phyloP scores from a whole-genome alignment of 2,329 filamentous ascomycete genomes.

The Curvularia lunata region DNA sequence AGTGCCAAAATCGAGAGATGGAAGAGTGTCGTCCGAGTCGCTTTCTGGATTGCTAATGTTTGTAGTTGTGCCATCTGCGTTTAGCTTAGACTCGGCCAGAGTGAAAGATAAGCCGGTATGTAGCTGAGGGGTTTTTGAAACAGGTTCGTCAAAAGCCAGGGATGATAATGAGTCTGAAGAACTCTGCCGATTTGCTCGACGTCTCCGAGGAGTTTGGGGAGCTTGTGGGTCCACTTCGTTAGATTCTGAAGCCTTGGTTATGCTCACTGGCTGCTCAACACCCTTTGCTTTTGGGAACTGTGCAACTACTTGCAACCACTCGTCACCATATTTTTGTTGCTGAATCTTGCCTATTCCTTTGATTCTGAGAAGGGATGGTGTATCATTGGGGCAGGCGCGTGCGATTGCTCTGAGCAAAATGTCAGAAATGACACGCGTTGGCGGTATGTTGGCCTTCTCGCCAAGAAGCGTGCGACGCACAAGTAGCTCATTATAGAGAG shows the following conservation, averaged over 20 bases:
- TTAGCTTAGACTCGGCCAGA: conserved; percentile 32
- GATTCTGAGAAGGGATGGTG: conserved; percentile 28
- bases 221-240: not conserved
- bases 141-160: conserved; percentile 29
- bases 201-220: conserved; percentile 8
- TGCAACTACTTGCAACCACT: conserved; percentile 36
- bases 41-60: conserved; percentile 4
- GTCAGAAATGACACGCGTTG: conserved; percentile 29
- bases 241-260: not conserved
- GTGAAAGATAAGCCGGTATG: conserved; percentile 29
- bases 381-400: conserved; percentile 25
- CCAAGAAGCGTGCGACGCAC: conserved; percentile 30
- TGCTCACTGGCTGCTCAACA: not conserved
- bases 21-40: conserved; percentile 23
- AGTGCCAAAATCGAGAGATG: conserved; percentile 28
- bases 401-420: conserved; percentile 36
- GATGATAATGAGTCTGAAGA: conserved; percentile 25
- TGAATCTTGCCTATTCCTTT: conserved; percentile 33
- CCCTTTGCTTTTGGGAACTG: conserved; percentile 20
- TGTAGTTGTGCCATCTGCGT: not conserved
- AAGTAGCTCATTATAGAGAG: conserved; percentile 28
- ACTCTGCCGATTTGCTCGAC: not conserved
- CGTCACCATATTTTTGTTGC: conserved; percentile 33
- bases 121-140: conserved; percentile 17
- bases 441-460: conserved; percentile 10